A percentile compares a stretch with the other conserved stretches of the same genome.
phyloP scores from a whole-genome alignment of 208 protist species.

The Trypanosoma rangeli region DNA sequence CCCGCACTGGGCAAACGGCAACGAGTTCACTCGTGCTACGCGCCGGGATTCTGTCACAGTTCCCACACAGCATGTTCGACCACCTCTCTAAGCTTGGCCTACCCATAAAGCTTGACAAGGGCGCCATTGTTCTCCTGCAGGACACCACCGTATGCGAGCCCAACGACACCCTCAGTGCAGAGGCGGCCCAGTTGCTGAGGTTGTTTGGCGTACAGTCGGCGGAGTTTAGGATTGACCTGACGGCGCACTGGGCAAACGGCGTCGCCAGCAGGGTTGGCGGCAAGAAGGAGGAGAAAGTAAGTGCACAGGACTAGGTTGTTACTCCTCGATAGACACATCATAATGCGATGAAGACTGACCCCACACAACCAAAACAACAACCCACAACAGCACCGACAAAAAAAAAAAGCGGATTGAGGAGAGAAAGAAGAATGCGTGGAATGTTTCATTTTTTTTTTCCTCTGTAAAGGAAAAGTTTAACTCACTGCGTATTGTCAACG shows the following conservation, averaged over 20 bases:
- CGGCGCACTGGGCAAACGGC: slow-evolving; percentile 86
- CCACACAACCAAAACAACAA: neutral
- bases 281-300: slow-evolving; percentile 18
- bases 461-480: slow-evolving; percentile 1
- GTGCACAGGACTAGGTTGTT: neutral
- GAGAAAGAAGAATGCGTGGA: neutral
- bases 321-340: neutral
- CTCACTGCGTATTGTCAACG: slow-evolving; percentile 4
- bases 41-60: slow-evolving; percentile 80
- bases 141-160: slow-evolving; percentile 90
- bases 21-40: slow-evolving; percentile 71
- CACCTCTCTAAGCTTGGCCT: slow-evolving; percentile 91
- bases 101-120: slow-evolving; percentile 88
- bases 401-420: slow-evolving; percentile 1
- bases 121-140: slow-evolving; percentile 86
- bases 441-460: slow-evolving; percentile 3
- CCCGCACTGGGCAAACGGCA: slow-evolving; percentile 77
- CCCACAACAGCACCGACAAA: neutral
- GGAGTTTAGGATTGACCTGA: slow-evolving; percentile 84
- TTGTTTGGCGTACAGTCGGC: slow-evolving; percentile 83
- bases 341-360: neutral
- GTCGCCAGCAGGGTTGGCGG: slow-evolving; percentile 72
- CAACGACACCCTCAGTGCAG: slow-evolving; percentile 87
- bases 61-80: slow-evolving; percentile 93
- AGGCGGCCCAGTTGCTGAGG: slow-evolving; percentile 90